Percentiles rank a stretch among this genome's conserved stretches.
Conservation (phyloP, 257 asterid genomes). For the Thymus quinquecostatus region DNA sequence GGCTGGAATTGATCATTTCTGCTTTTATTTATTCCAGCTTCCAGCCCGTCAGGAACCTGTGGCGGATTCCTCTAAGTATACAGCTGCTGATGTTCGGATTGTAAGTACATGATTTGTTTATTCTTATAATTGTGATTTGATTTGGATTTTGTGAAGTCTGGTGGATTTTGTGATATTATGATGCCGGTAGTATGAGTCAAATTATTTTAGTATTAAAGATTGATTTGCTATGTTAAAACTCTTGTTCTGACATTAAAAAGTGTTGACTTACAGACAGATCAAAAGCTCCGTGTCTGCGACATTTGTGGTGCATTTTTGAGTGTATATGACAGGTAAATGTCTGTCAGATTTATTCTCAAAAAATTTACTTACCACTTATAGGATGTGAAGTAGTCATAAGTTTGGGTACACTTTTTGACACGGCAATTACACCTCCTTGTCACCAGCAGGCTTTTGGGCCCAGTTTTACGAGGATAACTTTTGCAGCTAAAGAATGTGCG, state of each 20-base stretch:
- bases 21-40: slow-evolving; percentile 45
- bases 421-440: slow-evolving; percentile 45
- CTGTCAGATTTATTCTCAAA: slow-evolving; percentile 6
- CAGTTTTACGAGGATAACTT: slow-evolving; percentile 70
- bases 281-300: slow-evolving; percentile 97
- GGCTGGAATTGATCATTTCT: slow-evolving; percentile 1
- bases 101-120: slow-evolving; percentile 47
- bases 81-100: slow-evolving; percentile 86
- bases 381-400: slow-evolving; percentile 42
- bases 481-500: slow-evolving; percentile 99
- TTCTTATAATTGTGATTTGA: slow-evolving; percentile 1
- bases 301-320: slow-evolving; percentile 96
- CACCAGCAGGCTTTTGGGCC: slow-evolving; percentile 15
- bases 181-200: neutral
- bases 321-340: slow-evolving; percentile 79
- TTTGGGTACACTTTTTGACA: slow-evolving; percentile 68
- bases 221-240: neutral
- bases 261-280: slow-evolving; percentile 71
- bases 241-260: slow-evolving; percentile 30
- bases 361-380: slow-evolving; percentile 22
- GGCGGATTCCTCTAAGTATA: slow-evolving; percentile 71
- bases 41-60: slow-evolving; percentile 73
- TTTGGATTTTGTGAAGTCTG: neutral
- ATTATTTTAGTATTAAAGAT: neutral
- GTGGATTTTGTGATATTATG: neutral